Conservation (phyloP, 202 grass and related monocot genomes). For the Setaria italica region DNA sequence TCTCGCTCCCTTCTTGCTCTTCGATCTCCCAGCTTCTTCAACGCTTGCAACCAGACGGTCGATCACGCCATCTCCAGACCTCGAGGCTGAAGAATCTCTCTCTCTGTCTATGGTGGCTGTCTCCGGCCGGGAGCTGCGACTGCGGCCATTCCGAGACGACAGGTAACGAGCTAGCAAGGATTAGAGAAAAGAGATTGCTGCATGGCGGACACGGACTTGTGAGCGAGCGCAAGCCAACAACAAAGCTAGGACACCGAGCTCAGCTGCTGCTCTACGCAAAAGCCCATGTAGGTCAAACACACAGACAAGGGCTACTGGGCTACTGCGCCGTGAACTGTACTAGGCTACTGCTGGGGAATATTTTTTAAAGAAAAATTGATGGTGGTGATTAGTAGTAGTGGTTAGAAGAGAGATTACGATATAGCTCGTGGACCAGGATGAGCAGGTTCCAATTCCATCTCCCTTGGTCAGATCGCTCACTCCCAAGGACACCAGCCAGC, state of each 20-base stretch:
- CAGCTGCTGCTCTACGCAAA: neutral
- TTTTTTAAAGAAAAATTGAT: neutral
- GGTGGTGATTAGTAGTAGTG: no score
- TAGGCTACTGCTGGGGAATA: no score
- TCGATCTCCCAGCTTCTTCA: conserved; percentile 40
- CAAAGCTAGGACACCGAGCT: neutral
- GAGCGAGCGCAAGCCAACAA: conserved; percentile 44
- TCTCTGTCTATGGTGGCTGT: neutral
- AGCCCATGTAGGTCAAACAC: conserved; percentile 37
- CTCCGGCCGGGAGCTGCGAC: neutral
- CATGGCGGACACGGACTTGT: conserved; percentile 47
- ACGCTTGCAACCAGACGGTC: conserved; percentile 60
- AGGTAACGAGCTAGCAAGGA: conserved; percentile 40
- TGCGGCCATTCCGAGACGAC: conserved; percentile 55
- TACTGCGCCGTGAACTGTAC: neutral
- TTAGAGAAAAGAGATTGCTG: neutral
- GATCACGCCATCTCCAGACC: conserved; percentile 50
- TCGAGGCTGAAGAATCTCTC: conserved; percentile 37
- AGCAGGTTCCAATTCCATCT: neutral
- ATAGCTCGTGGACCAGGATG: neutral
- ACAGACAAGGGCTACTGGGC: neutral
- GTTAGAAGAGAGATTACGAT: neutral
- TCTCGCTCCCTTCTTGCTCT: neutral
- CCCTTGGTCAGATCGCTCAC: neutral
- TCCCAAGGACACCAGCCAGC: neutral